phyloP scores from a whole-genome alignment of 2,329 filamentous ascomycete species.

The Aspergillus aculeatinus region DNA sequence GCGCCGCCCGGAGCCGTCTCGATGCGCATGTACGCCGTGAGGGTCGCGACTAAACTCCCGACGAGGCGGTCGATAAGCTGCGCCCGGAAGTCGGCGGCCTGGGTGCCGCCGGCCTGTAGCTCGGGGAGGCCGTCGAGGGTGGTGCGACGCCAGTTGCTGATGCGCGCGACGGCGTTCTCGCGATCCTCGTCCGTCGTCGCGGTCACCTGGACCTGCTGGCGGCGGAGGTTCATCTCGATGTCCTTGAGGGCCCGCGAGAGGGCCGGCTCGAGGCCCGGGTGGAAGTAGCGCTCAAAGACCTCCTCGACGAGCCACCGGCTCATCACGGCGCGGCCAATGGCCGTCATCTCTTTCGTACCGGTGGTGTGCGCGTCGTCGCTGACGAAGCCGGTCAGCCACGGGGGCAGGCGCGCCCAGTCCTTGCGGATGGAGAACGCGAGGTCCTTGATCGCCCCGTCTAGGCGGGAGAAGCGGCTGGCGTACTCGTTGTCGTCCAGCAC shows the following conservation, averaged over 20 bases:
- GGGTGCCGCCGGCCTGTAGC: constrained; percentile 57
- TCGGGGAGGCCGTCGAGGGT: constrained; percentile 87
- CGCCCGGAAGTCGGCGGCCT: constrained; percentile 65
- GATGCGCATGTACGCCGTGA: constrained; percentile 73
- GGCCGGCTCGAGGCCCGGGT: constrained; percentile 75
- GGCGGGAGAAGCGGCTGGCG: constrained; percentile 77
- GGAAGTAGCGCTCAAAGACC: constrained; percentile 88
- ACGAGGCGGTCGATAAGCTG: constrained; percentile 71
- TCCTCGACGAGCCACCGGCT: constrained; percentile 88
- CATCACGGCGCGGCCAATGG: constrained; percentile 84
- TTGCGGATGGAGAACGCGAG: constrained; percentile 95
- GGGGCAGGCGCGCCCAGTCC: constrained; percentile 79
- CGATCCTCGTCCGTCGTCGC: constrained; percentile 80
- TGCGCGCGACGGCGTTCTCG: constrained; percentile 80
- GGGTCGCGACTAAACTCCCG: constrained; percentile 63
- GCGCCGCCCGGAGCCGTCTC: constrained; percentile 72
- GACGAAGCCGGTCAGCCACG: constrained; percentile 76
- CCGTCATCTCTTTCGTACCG: constrained; percentile 97
- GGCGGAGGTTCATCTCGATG: constrained; percentile 84
- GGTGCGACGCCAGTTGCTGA: constrained; percentile 89
- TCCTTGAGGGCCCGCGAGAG: constrained; percentile 78
- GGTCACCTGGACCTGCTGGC: constrained; percentile 68
- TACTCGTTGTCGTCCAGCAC: constrained; percentile 96
- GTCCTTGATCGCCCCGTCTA: constrained; percentile 93
- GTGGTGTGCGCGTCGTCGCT: constrained; percentile 82